phyloP scores from a whole-genome alignment of 495 filamentous ascomycete genomes.

The Margaritispora aquatica region DNA sequence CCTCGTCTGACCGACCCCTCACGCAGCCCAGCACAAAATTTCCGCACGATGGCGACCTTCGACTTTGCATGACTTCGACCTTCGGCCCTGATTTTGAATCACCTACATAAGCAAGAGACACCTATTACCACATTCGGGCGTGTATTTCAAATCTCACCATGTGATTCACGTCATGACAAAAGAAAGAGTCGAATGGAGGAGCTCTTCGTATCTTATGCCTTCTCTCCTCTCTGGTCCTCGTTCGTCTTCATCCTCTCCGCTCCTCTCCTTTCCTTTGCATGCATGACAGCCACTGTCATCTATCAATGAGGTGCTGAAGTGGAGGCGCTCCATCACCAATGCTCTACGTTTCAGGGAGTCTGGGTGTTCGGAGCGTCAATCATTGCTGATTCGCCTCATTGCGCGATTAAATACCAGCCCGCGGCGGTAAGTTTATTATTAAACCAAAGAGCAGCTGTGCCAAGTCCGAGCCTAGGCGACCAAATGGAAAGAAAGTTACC shows the following conservation, averaged over 20 bases:
- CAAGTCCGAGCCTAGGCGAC: not conserved
- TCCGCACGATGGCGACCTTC: not conserved
- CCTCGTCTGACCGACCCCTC: not conserved
- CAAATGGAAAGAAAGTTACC: not conserved
- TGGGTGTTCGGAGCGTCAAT: not conserved
- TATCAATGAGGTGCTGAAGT: not conserved
- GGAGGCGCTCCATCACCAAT: not conserved
- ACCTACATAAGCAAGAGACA: too few relatives aligned
- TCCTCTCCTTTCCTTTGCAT: not conserved
- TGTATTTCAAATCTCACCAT: not conserved
- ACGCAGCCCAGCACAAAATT: not conserved
- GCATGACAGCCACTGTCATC: not conserved
- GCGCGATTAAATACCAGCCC: slow-evolving; percentile 12
- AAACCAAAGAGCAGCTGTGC: not conserved
- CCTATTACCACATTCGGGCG: too few relatives aligned
- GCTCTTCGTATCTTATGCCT: not conserved
- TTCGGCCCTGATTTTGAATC: not conserved
- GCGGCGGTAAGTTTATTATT: not conserved
- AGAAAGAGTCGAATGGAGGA: not conserved
- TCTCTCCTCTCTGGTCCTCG: not conserved
- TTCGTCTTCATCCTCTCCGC: not conserved
- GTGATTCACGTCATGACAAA: not conserved
- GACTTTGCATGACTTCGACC: not conserved
- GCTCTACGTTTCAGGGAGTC: slow-evolving; percentile 11
- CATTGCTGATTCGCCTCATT: slow-evolving; percentile 6